Evolutionary conservation across 345 rosid species (phyloP).

Genomic region (Dipteronia sinensis): DNA sequence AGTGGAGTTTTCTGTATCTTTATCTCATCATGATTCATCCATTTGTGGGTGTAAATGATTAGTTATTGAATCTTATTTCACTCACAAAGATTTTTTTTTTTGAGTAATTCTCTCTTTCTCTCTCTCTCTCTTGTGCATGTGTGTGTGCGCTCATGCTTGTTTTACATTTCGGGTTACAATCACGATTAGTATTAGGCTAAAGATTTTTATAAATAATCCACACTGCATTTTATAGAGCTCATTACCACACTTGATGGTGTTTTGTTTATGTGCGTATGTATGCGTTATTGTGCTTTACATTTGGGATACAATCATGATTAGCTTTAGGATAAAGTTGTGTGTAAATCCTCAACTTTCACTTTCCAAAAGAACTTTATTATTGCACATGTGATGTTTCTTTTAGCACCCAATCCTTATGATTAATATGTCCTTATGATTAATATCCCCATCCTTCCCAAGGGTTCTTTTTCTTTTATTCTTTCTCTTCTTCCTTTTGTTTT

Average conservation of each 20-base stretch:
- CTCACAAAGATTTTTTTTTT: not conserved
- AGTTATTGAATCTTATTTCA: not conserved
- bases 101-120: not conserved
- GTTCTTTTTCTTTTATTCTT: not conserved
- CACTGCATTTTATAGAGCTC: not conserved
- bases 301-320: constrained; percentile 15
- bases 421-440: not conserved
- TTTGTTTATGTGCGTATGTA: not conserved
- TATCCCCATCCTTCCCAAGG: no score
- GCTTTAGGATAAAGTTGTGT: constrained; percentile 7
- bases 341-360: not conserved
- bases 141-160: constrained; percentile 6
- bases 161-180: not conserved
- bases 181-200: constrained; percentile 6
- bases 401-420: not conserved
- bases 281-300: constrained; percentile 7
- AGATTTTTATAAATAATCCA: not conserved
- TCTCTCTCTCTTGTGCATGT: no score
- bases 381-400: not conserved
- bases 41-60: not conserved
- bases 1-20: not conserved
- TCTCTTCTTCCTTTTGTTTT: no score
- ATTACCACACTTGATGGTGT: constrained; percentile 12
- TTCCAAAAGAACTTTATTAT: constrained; percentile 9
- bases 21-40: not conserved